Evolutionary conservation across 2,329 filamentous ascomycete genomes (phyloP).

Genomic region (Achaetomium macrosporum): DNA sequence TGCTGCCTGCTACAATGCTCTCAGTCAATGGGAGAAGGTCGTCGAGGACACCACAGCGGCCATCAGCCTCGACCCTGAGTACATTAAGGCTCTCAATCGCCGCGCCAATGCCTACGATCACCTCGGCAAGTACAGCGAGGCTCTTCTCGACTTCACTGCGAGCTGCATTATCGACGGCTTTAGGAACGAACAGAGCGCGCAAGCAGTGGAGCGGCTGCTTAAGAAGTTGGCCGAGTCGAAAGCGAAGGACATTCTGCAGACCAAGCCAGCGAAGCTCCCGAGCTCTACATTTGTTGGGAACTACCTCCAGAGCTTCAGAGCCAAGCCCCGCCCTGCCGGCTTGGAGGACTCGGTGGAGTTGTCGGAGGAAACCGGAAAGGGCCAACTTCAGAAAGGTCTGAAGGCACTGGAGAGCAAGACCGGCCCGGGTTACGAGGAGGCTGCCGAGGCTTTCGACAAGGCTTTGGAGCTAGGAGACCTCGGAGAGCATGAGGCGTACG

Average conservation of each 20-base stretch:
- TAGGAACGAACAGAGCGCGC: conserved; percentile 81
- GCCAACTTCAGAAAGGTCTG: conserved; percentile 78
- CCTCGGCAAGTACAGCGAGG: conserved; percentile 83
- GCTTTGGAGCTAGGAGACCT: conserved; percentile 77
- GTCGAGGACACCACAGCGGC: conserved; percentile 95
- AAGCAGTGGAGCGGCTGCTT: conserved; percentile 84
- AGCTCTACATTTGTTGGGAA: conserved; percentile 97
- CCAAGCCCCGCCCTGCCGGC: conserved; percentile 70
- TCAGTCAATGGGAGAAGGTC: conserved; percentile 90
- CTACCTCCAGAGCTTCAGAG: conserved; percentile 97
- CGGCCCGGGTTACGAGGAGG: conserved; percentile 85
- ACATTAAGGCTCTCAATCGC: conserved; percentile 96
- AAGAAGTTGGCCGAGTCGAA: conserved; percentile 97
- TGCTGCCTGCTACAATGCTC: conserved; percentile 92
- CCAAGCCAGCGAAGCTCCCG: conserved; percentile 80
- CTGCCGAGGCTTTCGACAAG: conserved; percentile 77
- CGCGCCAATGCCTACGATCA: conserved; percentile 96
- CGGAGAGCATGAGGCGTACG: conserved; percentile 78
- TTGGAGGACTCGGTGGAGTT: conserved; percentile 79
- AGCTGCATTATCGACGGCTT: conserved; percentile 99
- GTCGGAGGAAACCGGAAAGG: conserved; percentile 71
- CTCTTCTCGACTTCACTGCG: conserved; percentile 93
- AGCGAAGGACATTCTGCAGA: conserved; percentile 80
- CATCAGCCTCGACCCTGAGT: conserved; percentile 87
- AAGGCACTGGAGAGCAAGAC: conserved; percentile 79